Conservation (phyloP, 768 basidiomycete species). For the Gelatoporia subvermispora region DNA sequence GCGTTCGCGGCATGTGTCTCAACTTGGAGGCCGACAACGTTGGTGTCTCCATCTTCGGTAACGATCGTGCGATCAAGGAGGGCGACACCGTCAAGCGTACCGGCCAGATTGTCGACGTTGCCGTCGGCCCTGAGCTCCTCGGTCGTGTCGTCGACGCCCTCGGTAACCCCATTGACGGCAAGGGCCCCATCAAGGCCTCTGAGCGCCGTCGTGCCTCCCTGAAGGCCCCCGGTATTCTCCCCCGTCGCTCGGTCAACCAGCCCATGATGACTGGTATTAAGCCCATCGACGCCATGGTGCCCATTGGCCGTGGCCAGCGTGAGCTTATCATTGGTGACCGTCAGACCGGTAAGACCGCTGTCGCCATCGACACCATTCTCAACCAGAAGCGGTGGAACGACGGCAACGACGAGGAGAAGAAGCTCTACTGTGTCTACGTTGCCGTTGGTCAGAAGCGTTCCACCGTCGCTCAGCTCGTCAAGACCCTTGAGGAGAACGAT, state of each 20-base stretch:
- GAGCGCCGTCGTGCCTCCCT: constrained; percentile 96
- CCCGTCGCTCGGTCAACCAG: constrained; percentile 99
- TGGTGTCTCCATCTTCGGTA: constrained; percentile 99
- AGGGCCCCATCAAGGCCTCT: constrained; percentile 90
- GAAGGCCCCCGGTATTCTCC: constrained; percentile 98
- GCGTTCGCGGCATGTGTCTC: constrained; percentile 99
- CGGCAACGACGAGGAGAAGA: constrained; percentile 93
- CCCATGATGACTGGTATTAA: constrained; percentile 99
- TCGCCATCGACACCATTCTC: constrained; percentile 99
- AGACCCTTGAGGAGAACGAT: constrained; percentile 99
- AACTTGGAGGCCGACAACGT: constrained; percentile 99
- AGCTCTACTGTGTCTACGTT: constrained; percentile 99
- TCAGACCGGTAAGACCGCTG: constrained; percentile 99
- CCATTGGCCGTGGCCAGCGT: constrained; percentile 99
- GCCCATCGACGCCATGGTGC: constrained; percentile 99
- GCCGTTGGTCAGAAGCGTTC: constrained; percentile 99
- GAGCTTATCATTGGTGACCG: constrained; percentile 99
- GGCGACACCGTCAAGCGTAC: constrained; percentile 99
- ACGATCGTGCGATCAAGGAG: constrained; percentile 98
- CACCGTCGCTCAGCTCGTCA: constrained; percentile 97
- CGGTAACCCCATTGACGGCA: constrained; percentile 99
- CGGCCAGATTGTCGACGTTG: constrained; percentile 99
- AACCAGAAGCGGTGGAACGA: constrained; percentile 99
- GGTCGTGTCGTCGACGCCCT: constrained; percentile 99
- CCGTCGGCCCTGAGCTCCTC: constrained; percentile 93